phyloP scores from a whole-genome alignment of 805 yeast species.

The Metschnikowia cerradonensis region DNA sequence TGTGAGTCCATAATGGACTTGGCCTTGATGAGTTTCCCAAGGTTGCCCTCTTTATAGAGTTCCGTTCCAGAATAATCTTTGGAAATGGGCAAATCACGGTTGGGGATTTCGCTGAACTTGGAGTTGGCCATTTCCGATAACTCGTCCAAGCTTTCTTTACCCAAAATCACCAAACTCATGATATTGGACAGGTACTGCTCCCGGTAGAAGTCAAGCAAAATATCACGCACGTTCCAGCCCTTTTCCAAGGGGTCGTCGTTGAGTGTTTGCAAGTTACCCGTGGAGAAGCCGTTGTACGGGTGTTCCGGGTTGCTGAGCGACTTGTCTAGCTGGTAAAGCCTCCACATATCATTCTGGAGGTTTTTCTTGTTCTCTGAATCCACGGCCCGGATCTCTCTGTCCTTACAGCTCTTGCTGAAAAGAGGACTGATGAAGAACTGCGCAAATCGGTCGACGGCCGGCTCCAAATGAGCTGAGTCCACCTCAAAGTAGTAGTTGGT shows the following conservation, averaged over 20 bases:
- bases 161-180: slow-evolving; percentile 83
- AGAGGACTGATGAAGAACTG: slow-evolving; percentile 89
- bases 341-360: slow-evolving; percentile 85
- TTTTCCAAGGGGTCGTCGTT: slow-evolving; percentile 56
- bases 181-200: slow-evolving; percentile 76
- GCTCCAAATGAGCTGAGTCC: slow-evolving; percentile 67
- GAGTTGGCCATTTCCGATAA: slow-evolving; percentile 68
- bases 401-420: slow-evolving; percentile 70
- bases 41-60: slow-evolving; percentile 48
- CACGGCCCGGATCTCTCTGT: slow-evolving; percentile 89
- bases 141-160: slow-evolving; percentile 72
- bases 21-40: slow-evolving; percentile 55
- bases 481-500: slow-evolving; percentile 92
- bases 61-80: slow-evolving; percentile 37
- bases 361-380: slow-evolving; percentile 95
- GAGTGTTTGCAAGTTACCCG: slow-evolving; percentile 80
- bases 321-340: slow-evolving; percentile 80
- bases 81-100: slow-evolving; percentile 43
- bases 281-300: slow-evolving; percentile 83
- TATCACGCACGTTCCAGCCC: slow-evolving; percentile 76
- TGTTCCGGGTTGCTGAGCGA: slow-evolving; percentile 67
- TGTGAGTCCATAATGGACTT: slow-evolving; percentile 82
- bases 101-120: slow-evolving; percentile 60
- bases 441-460: slow-evolving; percentile 88
- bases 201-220: slow-evolving; percentile 69